Evolutionary conservation across 148 eudicot species (phyloP).

Genomic region (Vaccinium vitisidaea): DNA sequence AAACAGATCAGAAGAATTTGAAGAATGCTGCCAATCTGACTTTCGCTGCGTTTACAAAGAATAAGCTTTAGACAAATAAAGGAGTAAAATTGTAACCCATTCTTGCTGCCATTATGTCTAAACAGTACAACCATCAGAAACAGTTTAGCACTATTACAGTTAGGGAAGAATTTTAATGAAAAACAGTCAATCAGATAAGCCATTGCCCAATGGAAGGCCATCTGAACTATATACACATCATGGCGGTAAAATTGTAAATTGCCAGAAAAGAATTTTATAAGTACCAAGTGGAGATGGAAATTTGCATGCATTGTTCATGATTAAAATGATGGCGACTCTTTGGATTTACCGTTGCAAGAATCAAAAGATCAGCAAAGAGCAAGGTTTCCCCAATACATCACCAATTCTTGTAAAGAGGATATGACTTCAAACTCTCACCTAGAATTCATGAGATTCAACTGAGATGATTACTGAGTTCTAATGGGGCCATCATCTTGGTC

Average conservation of each 20-base stretch:
- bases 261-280: not conserved
- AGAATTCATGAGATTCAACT: conserved; percentile 1
- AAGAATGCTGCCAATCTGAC: not conserved
- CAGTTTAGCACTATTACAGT: not conserved
- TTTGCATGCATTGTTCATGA: not conserved
- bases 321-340: not conserved
- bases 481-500: conserved; percentile 56
- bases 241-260: not conserved
- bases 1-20: not conserved
- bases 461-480: conserved; percentile 18
- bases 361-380: not conserved
- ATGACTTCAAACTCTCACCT: conserved; percentile 17
- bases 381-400: not conserved
- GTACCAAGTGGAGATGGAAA: not conserved
- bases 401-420: conserved; percentile 1
- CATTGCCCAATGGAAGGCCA: not conserved
- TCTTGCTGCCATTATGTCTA: not conserved
- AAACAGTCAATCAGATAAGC: not conserved
- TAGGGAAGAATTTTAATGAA: not conserved
- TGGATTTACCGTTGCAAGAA: not conserved
- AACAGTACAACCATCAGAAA: not conserved
- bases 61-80: conserved; percentile 1
- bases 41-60: not conserved
- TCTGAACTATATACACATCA: not conserved
- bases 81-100: not conserved